Percentiles rank a stretch among this genome's conserved stretches.
Conservation (phyloP, 2,329 filamentous ascomycete genomes). For the Aspergillus caelatus region DNA sequence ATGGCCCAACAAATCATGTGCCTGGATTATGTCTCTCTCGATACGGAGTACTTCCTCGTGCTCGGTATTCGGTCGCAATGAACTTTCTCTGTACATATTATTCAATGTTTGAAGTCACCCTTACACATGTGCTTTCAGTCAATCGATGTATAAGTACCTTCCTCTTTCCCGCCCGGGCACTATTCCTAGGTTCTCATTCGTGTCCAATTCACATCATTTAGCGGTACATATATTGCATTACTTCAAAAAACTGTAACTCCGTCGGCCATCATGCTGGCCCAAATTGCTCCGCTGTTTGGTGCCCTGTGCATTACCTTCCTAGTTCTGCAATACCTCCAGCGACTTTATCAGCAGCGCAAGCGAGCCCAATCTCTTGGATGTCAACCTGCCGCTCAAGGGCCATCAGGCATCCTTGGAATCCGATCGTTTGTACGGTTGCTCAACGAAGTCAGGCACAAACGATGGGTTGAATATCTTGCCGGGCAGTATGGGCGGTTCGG, state of each 20-base stretch:
- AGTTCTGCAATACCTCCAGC: slow-evolving; percentile 25
- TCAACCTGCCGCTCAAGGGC: slow-evolving; percentile 19
- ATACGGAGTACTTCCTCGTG: not conserved
- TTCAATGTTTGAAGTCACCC: not conserved
- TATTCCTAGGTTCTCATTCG: not conserved
- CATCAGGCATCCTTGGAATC: slow-evolving; percentile 27
- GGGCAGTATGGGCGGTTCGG: slow-evolving; percentile 29
- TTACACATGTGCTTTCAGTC: not conserved
- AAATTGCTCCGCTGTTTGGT: slow-evolving; percentile 20
- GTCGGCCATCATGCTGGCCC: slow-evolving; percentile 25
- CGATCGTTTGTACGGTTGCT: slow-evolving; percentile 26
- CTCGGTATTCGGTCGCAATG: not conserved
- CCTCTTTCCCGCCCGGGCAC: not conserved
- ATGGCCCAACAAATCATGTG: slow-evolving; percentile 11
- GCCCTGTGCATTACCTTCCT: slow-evolving; percentile 26
- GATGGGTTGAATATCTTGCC: slow-evolving; percentile 33
- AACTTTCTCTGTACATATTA: not conserved
- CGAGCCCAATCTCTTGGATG: slow-evolving; percentile 31
- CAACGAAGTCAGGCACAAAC: slow-evolving; percentile 30
- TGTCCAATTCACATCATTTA: not conserved
- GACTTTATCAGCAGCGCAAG: slow-evolving; percentile 26
- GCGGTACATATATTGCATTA: not conserved
- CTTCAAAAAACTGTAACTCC: not conserved
- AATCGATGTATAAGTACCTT: not conserved
- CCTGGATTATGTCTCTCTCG: not conserved